Conservation (phyloP, 116 monocot genomes). For the Thalassia testudinum region DNA sequence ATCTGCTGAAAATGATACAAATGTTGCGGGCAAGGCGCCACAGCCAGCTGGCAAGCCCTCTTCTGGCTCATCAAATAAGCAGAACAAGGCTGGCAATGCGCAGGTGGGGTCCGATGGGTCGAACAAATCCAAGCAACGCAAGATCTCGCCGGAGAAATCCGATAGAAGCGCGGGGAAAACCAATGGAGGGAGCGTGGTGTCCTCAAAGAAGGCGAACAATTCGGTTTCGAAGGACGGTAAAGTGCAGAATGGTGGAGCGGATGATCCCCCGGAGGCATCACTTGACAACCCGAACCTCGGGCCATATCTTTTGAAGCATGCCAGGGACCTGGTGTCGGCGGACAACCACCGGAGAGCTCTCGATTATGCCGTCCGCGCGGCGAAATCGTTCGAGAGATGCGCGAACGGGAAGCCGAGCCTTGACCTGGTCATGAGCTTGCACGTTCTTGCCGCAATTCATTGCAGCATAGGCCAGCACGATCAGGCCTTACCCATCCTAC, state of each 20-base stretch:
- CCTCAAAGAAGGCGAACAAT: conserved; percentile 10
- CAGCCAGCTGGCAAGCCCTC: not conserved
- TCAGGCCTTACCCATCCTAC: conserved; percentile 12
- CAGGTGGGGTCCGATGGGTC: not conserved
- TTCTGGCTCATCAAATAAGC: conserved; percentile 7
- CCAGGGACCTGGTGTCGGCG: conserved; percentile 14
- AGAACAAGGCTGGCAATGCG: not conserved
- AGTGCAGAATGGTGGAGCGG: conserved; percentile 5
- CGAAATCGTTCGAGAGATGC: conserved; percentile 19
- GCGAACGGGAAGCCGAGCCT: conserved; percentile 15
- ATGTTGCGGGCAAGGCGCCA: not conserved
- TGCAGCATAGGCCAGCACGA: conserved; percentile 19
- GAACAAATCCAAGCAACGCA: not conserved
- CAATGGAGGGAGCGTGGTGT: not conserved
- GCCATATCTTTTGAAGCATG: conserved; percentile 22
- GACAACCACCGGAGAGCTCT: conserved; percentile 20
- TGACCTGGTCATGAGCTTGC: conserved; percentile 22
- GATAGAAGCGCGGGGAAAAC: conserved; percentile 11
- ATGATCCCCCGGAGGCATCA: conserved; percentile 8
- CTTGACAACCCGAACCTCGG: conserved; percentile 24
- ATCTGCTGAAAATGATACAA: conserved; percentile 1
- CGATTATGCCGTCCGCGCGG: conserved; percentile 13
- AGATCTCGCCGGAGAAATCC: conserved; percentile 9
- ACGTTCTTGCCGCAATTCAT: conserved; percentile 20
- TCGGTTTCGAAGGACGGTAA: not conserved